Base-by-base conservation (phyloP, 2,329 filamentous ascomycete species). In the Apiospora koreana region DNA sequence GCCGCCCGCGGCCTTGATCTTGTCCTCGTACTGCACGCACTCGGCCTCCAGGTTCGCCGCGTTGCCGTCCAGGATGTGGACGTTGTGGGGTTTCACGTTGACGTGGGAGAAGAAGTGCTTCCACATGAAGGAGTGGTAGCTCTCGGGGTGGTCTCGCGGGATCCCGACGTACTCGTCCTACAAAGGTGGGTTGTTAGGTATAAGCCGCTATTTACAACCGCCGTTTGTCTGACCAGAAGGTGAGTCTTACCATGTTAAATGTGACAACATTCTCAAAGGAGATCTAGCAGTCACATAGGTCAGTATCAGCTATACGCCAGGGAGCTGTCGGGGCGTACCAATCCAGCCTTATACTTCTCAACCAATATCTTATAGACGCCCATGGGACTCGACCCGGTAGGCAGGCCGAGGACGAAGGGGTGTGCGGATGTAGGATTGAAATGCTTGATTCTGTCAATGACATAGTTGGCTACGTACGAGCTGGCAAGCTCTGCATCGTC, bases 51-150 rank as follows among this genome's bases (percentile, higher is more conserved):
- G 88, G 78, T 94, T 92, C 18, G 87, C 83, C 0, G 93, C 93
- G 78, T 95, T 95, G 77, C 93, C 93, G 78, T 95, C 89, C 48
- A 95, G 88, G 77, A 96, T 94, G 82, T 97, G 91, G 79, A 96
- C 94, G 79, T 95, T 95, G 77, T 88, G 87, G 6, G 94, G 94
- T 74, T 91, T 88, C 75, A 96, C 91, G 78, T 97, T 93, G 76
- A 96, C 91, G 75, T 89, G 93, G 58, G 92, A 93, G 86, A 97
- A 97, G 86, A 97, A 94, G 83, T 96, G 88, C 82, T 93, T 93
- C 88, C 94, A 97, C 94, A 97, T 96, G 85, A 96, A 97, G 74
- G 91, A 93, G 84, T 97, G 94, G 82, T 97, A 97, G 77, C 91
- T 94, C 80, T 96, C 91, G 16, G 93, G 91, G 79, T 97, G 93